Evolutionary conservation across 2,329 filamentous ascomycete genomes (phyloP).

Genomic region (Cordyceps fumosorosea): DNA sequence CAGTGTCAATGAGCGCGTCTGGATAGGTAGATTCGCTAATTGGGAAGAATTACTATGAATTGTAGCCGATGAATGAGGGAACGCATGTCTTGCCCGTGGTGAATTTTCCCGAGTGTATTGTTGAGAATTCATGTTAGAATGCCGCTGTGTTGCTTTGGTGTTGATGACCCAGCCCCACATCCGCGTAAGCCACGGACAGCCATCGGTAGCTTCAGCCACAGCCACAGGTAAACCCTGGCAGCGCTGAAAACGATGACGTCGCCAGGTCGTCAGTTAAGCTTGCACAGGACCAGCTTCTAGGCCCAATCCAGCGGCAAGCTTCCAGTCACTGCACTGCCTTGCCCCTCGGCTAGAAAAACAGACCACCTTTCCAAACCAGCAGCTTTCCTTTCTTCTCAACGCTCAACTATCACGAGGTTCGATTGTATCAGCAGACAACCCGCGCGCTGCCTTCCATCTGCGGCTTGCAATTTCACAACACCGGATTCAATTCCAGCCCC

Average conservation of each 20-base stretch:
- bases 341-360: slow-evolving; percentile 6
- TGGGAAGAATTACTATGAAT: background rate
- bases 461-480: background rate
- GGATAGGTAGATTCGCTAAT: background rate
- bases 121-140: too few species aligned
- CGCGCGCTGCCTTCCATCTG: background rate
- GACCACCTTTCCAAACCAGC: slow-evolving; percentile 6
- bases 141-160: too few species aligned
- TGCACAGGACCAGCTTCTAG: slow-evolving; percentile 2
- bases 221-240: background rate
- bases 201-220: slow-evolving; percentile 4
- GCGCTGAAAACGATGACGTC: slow-evolving; percentile 10
- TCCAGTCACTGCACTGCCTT: background rate
- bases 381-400: background rate
- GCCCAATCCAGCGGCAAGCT: slow-evolving; percentile 5
- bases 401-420: background rate
- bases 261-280: slow-evolving; percentile 8
- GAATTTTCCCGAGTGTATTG: background rate
- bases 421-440: background rate
- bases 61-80: background rate
- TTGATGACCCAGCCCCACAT: too few species aligned
- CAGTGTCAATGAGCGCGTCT: too few species aligned
- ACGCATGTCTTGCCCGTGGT: background rate
- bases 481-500: background rate
- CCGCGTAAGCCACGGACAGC: background rate